A percentile compares a stretch with the other conserved stretches of the same genome.
These are phyloP conservation scores for Hanseniaspora pseudoguilliermondii DNA, from an alignment of 805 yeast genomes.

Conservation along the genomic window DNA sequence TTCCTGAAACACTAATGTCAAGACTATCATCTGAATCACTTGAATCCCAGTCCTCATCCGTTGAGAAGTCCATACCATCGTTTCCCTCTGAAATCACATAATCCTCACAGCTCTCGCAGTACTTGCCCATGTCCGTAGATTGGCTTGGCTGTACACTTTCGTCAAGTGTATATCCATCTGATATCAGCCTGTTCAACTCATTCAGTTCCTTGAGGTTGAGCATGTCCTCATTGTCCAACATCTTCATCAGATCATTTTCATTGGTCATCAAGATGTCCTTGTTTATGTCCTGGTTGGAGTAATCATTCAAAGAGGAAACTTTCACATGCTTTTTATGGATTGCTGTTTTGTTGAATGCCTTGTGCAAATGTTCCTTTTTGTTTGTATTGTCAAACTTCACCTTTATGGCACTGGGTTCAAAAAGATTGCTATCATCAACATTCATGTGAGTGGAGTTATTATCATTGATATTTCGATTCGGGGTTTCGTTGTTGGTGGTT, in stretches of 20 bases:
- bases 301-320: not conserved
- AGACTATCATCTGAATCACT: constrained; percentile 5
- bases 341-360: not conserved
- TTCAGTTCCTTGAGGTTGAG: constrained; percentile 10
- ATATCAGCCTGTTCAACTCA: constrained; percentile 2
- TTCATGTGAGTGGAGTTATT: not conserved
- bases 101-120: constrained; percentile 9
- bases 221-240: constrained; percentile 9
- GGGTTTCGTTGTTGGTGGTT: constrained; percentile 11
- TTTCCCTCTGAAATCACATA: not conserved
- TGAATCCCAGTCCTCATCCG: not conserved
- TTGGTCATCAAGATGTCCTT: not conserved
- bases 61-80: not conserved
- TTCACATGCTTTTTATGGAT: not conserved
- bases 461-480: not conserved
- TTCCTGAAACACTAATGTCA: constrained; percentile 11
- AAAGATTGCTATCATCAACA: not conserved
- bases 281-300: not conserved
- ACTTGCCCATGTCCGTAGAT: not conserved
- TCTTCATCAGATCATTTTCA: not conserved
- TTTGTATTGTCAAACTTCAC: not conserved
- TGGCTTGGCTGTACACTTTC: not conserved
- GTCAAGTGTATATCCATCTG: constrained; percentile 4
- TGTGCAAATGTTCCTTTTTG: not conserved
- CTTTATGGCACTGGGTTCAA: not conserved